Evolutionary conservation across 352 stramenopile genomes (phyloP).

Genomic region (Phytophthora megakarya): DNA sequence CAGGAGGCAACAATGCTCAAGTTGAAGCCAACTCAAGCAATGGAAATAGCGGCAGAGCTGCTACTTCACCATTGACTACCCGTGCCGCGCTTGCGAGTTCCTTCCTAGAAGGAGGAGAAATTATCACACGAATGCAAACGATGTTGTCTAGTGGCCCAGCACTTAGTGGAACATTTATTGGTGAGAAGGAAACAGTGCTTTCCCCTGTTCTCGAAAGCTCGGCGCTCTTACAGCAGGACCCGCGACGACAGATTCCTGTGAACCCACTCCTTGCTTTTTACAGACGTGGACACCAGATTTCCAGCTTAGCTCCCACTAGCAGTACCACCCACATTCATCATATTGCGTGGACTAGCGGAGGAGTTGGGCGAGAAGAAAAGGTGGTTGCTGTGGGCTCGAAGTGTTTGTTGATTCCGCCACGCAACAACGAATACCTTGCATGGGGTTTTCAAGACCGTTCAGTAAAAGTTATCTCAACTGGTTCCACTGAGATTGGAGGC

Average conservation of each 20-base stretch:
- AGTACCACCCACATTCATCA: constrained; percentile 44
- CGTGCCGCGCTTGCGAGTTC: constrained; percentile 51
- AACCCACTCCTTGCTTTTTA: constrained; percentile 56
- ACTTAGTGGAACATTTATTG: constrained; percentile 28
- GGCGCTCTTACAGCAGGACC: constrained; percentile 55
- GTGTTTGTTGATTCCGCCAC: constrained; percentile 65
- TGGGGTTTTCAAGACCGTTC: constrained; percentile 74
- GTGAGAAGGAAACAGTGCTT: constrained; percentile 25
- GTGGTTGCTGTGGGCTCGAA: constrained; percentile 46
- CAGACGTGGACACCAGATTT: constrained; percentile 30
- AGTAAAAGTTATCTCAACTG: constrained; percentile 60
- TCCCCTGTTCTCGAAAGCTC: constrained; percentile 55
- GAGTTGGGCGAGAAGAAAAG: constrained; percentile 56
- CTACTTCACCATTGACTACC: constrained; percentile 35
- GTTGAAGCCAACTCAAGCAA: constrained; percentile 1
- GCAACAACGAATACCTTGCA: constrained; percentile 67
- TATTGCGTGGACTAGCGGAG: constrained; percentile 50
- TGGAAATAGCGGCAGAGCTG: not conserved
- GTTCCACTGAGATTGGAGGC: constrained; percentile 43
- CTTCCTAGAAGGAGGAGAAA: constrained; percentile 71
- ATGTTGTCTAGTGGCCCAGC: constrained; percentile 51
- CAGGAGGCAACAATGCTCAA: constrained; percentile 1
- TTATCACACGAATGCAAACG: constrained; percentile 73
- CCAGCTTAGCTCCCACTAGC: not conserved
- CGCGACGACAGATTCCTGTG: constrained; percentile 44